A percentile compares a stretch with the other conserved stretches of the same genome.
phyloP scores from a whole-genome alignment of 2,329 filamentous ascomycete species.

The Samsoniella hepiali region DNA sequence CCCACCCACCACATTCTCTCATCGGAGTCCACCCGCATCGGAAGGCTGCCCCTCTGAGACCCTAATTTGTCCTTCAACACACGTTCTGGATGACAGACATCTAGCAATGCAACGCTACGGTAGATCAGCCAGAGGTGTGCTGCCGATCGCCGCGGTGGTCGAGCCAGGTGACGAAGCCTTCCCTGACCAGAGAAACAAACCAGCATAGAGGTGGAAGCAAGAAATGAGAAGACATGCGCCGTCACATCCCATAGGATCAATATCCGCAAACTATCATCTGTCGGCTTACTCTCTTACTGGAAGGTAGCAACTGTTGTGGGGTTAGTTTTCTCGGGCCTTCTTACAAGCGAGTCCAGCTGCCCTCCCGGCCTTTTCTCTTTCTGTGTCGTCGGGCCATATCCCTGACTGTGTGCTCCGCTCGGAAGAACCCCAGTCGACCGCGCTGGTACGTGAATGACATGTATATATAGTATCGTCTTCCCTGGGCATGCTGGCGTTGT shows the following conservation, averaged over 20 bases:
- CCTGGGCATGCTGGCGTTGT: neutral
- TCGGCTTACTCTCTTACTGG: slow-evolving; percentile 13
- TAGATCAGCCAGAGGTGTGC: neutral
- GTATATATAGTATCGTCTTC: neutral
- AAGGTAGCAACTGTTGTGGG: slow-evolving; percentile 15
- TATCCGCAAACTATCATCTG: neutral
- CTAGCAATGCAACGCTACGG: neutral
- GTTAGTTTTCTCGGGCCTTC: slow-evolving; percentile 5
- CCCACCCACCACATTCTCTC: neutral
- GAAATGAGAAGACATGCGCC: neutral
- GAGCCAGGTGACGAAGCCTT: neutral
- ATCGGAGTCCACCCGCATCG: neutral
- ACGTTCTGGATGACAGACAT: neutral
- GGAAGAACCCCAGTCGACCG: neutral
- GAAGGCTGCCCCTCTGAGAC: neutral
- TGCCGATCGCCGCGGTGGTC: neutral
- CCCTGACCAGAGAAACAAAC: neutral
- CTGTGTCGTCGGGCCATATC: neutral
- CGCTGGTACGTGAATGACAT: neutral
- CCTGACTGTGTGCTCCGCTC: neutral
- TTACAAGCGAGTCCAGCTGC: neutral
- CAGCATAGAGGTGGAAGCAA: neutral
- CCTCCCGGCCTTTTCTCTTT: neutral
- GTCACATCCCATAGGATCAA: neutral
- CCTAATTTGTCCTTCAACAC: neutral